Conservation (phyloP, 2,329 filamentous ascomycete genomes). For the Pseudocercospora eumusae region DNA sequence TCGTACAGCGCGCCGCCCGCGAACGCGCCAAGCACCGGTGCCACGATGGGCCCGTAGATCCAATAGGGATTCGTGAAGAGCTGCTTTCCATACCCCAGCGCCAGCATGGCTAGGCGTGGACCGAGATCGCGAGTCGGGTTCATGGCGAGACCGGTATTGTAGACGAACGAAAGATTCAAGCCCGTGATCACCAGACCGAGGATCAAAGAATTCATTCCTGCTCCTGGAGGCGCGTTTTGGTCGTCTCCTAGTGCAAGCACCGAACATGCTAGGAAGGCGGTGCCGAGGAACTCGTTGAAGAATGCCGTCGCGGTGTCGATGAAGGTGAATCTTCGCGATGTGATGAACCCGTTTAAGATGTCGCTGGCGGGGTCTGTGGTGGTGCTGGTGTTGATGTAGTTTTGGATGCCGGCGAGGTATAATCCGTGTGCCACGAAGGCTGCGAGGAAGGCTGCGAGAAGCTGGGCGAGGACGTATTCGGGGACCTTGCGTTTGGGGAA, state of each 20-base stretch:
- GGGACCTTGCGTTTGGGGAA: conserved; percentile 56
- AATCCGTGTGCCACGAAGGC: conserved; percentile 50
- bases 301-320: conserved; percentile 51
- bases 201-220: conserved; percentile 55
- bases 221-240: conserved; percentile 43
- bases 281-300: conserved; percentile 52
- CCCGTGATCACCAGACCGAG: conserved; percentile 48
- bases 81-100: conserved; percentile 47
- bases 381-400: conserved; percentile 33
- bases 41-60: conserved; percentile 52
- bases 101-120: conserved; percentile 50
- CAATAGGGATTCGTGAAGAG: conserved; percentile 47
- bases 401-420: conserved; percentile 43
- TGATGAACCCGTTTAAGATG: conserved; percentile 49
- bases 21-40: conserved; percentile 45
- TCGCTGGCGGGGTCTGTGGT: conserved; percentile 24
- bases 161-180: conserved; percentile 46
- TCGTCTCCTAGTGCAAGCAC: conserved; percentile 44
- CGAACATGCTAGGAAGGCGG: conserved; percentile 44
- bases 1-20: conserved; percentile 53
- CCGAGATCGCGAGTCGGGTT: conserved; percentile 56
- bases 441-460: conserved; percentile 56
- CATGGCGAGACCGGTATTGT: conserved; percentile 52
- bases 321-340: conserved; percentile 46
- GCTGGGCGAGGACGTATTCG: conserved; percentile 55